Base-by-base conservation (phyloP, 805 yeast genomes). In the Debaryomyces hansenii region DNA sequence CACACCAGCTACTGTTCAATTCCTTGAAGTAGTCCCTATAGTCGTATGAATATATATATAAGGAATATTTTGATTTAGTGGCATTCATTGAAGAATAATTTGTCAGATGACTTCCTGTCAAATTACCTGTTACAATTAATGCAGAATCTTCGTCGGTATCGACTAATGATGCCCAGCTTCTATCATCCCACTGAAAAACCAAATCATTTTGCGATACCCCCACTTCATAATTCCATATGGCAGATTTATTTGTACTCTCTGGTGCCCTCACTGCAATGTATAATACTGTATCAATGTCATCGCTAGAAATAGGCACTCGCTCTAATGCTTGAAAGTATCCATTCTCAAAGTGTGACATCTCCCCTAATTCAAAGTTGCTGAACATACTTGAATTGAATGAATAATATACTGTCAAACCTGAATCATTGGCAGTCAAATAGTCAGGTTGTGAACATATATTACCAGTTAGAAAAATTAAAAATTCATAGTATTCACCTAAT, bases 91-190 rank as follows among this genome's bases (percentile, higher is more conserved):
- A 18, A 5, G 54, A 21, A 28, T 31, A 27, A 39, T 58, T 45
- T 3, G 49, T 38, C 16, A 41, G 44, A n/a, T 58, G 39, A 12
- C 40, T 20, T 4, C 33, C 11, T 5, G 71, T 60, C 50, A 79
- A 73, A 52, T 77, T 75, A 2, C 83, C 83, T 0, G 91, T 83
- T 16, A 80, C 79, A 29, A 90, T 69, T 48, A 88, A 67, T 0
- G 87, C 90, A 31, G 87, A 78, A 14, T 73, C 69, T 55, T 79
- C 78, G 64, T 88, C 96, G 0, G 90, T 68, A 59, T 89, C 96
- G 1, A 87, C 78, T 14, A 85, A 66, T 31, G 63, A 56, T 0
- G 82, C 75, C 78, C 82, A 77, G 9, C 80, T 59, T 14, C 79
- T 67, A 37, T 72, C 69, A 60, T 84, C 90, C 87, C 88, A 85